Conservation (phyloP, 2,329 filamentous ascomycete species). For the Beauveria rudraprayagi region DNA sequence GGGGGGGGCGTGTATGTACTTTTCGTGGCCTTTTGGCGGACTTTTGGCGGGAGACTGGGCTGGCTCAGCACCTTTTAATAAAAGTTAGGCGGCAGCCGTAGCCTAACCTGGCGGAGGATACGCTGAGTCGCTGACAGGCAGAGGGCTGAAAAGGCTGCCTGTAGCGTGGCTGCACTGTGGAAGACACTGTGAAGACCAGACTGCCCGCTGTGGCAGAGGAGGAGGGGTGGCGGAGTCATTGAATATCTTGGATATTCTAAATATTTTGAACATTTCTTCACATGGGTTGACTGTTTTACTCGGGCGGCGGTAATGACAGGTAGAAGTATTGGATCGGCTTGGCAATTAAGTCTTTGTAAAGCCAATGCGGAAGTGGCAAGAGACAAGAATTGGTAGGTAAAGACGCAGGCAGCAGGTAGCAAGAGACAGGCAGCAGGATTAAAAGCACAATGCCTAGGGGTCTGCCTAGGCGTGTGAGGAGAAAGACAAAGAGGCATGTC, state of each 20-base stretch:
- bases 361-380: neutral
- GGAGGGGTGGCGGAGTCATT: neutral
- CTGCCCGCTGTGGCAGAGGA: neutral
- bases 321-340: too few species aligned
- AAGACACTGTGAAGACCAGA: neutral
- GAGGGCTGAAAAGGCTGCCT: too few species aligned
- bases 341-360: neutral
- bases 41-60: too few species aligned
- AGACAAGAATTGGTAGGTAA: too few species aligned
- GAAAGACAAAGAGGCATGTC: neutral
- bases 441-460: neutral
- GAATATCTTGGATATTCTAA: too few species aligned
- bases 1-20: too few species aligned
- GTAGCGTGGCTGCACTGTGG: neutral
- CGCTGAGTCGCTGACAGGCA: neutral
- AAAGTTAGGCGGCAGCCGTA: too few species aligned
- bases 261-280: too few species aligned
- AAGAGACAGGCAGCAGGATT: neutral
- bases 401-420: too few species aligned
- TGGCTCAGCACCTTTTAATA: too few species aligned
- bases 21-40: too few species aligned
- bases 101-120: neutral
- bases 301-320: neutral
- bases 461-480: neutral
- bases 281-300: neutral